phyloP scores from a whole-genome alignment of 176 grass and related monocot genomes.

The Puya raimondii region DNA sequence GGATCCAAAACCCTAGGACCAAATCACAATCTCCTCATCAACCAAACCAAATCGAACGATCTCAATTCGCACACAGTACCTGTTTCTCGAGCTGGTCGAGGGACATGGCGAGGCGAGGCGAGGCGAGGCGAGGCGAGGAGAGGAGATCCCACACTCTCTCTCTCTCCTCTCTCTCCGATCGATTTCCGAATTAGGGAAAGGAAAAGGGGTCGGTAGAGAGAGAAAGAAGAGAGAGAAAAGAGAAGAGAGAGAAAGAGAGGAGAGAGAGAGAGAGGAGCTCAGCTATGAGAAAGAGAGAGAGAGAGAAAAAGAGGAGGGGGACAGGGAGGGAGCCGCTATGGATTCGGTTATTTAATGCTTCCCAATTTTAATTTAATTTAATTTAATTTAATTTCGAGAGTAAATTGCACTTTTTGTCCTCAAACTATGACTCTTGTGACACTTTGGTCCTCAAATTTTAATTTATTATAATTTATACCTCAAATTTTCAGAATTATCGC shows the following conservation, averaged over 20 bases:
- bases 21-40: no score
- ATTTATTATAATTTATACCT: no score
- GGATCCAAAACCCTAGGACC: no score
- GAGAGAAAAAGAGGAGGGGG: not conserved
- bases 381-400: not conserved
- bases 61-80: conserved; percentile 8
- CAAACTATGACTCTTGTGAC: no score
- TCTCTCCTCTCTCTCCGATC: conserved; percentile 10
- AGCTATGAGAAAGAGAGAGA: not conserved
- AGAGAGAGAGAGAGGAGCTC: no score
- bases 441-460: no score
- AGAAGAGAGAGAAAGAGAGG: not conserved
- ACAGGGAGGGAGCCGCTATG: not conserved
- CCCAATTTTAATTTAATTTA: not conserved
- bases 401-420: no score
- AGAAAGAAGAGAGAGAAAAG: conserved; percentile 1
- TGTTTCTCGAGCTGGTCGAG: conserved; percentile 5
- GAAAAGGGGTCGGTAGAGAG: conserved; percentile 15
- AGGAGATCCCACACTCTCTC: conserved; percentile 21
- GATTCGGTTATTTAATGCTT: conserved; percentile 19
- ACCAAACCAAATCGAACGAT: not conserved
- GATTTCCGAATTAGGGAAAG: not conserved
- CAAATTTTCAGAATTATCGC: no score
- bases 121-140: conserved; percentile 8
- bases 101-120: not conserved